Evolutionary conservation across 2,329 filamentous ascomycete genomes (phyloP).

Genomic region (Fusarium ramigenum): DNA sequence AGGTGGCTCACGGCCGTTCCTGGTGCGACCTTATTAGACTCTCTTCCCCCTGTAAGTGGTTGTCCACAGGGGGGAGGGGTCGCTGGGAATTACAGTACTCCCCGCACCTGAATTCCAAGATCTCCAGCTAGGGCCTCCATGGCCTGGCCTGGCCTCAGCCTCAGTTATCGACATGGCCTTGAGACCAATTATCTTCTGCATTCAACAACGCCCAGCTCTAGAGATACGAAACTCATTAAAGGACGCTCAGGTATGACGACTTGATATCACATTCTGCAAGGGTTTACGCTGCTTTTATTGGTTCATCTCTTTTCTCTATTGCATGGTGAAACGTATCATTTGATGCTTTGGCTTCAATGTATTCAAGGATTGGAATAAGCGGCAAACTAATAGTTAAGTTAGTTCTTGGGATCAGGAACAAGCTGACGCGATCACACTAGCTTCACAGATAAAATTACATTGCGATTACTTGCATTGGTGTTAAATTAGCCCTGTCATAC

Average conservation of each 20-base stretch:
- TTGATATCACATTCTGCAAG: neutral
- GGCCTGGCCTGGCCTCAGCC: conserved; percentile 9
- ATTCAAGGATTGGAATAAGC: conserved; percentile 8
- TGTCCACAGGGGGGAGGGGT: conserved; percentile 11
- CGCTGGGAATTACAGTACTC: conserved; percentile 9
- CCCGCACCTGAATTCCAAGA: conserved; percentile 24
- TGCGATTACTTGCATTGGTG: neutral
- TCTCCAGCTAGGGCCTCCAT: neutral
- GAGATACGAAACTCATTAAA: neutral
- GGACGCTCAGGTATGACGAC: neutral
- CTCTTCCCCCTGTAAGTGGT: conserved; percentile 28
- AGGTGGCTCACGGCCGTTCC: conserved; percentile 28
- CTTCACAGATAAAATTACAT: neutral
- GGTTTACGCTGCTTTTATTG: neutral
- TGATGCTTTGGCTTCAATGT: conserved; percentile 2
- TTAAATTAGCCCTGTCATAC: conserved; percentile 1
- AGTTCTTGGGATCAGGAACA: neutral
- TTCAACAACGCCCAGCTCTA: neutral
- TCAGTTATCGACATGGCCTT: neutral
- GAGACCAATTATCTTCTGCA: conserved; percentile 10
- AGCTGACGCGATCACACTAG: neutral
- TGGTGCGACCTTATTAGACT: conserved; percentile 33
- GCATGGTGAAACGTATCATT: conserved; percentile 11
- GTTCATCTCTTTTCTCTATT: neutral
- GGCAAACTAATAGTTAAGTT: neutral